These are phyloP conservation scores for Emericellopsis terricola DNA, from an alignment of 495 filamentous ascomycete species.

Conservation along the genomic window DNA sequence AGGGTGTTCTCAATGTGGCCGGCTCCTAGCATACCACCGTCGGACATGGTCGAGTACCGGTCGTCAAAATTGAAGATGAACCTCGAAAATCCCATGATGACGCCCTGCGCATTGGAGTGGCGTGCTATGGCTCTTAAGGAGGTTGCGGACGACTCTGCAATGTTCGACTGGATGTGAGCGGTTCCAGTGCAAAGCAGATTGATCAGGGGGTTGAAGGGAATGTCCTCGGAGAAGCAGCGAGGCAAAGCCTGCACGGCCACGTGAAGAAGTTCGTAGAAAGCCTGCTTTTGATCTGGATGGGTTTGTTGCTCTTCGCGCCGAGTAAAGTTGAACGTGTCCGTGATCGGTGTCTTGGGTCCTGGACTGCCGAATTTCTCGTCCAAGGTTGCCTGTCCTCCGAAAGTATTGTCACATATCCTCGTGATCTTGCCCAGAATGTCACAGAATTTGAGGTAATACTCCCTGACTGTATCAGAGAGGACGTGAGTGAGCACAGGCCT, in stretches of 20 bases:
- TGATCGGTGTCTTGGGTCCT: constrained; percentile 81
- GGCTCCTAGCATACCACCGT: constrained; percentile 89
- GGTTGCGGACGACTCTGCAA: constrained; percentile 78
- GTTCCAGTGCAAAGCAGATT: constrained; percentile 94
- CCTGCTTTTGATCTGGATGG: constrained; percentile 70
- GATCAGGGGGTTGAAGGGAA: constrained; percentile 85
- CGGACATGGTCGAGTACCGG: constrained; percentile 91
- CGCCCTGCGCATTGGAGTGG: constrained; percentile 84
- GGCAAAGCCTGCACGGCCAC: constrained; percentile 91
- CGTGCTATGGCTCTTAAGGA: constrained; percentile 89
- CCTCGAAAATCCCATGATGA: constrained; percentile 87
- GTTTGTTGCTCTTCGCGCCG: constrained; percentile 62
- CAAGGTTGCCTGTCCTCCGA: constrained; percentile 84
- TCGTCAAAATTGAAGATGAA: constrained; percentile 99
- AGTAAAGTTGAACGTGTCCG: constrained; percentile 81
- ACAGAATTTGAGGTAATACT: constrained; percentile 78
- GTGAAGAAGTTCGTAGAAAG: constrained; percentile 88
- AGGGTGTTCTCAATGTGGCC: constrained; percentile 92
- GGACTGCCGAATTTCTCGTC: constrained; percentile 84
- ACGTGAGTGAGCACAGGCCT: constrained; percentile 56
- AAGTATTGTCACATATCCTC: constrained; percentile 86
- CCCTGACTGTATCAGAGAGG: constrained; percentile 56
- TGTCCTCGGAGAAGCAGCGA: constrained; percentile 75
- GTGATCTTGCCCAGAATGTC: constrained; percentile 92
- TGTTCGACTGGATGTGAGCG: constrained; percentile 83